Percentiles rank a stretch among this genome's conserved stretches.
phyloP scores from a whole-genome alignment of 306 rosid species.

The Bauhinia variegata region DNA sequence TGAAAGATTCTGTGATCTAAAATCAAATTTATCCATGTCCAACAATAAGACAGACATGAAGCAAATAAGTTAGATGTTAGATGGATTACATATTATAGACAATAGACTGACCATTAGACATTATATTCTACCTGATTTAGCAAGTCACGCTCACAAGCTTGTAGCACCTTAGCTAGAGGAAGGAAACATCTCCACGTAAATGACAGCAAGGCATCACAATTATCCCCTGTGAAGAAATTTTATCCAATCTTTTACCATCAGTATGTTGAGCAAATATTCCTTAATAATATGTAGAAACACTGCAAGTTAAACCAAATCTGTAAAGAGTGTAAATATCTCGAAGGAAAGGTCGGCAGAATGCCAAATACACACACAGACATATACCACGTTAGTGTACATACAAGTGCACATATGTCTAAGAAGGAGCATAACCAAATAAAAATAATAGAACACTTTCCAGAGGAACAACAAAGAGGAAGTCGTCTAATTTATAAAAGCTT shows the following conservation, averaged over 20 bases:
- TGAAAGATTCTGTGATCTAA: constrained; percentile 66
- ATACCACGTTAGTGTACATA: not conserved
- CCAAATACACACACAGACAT: no score
- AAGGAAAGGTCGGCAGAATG: not conserved
- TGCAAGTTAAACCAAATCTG: not conserved
- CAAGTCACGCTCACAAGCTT: constrained; percentile 52
- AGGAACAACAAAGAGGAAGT: not conserved
- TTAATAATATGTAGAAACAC: not conserved
- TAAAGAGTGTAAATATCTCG: not conserved
- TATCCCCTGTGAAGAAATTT: constrained; percentile 49
- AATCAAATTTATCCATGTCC: constrained; percentile 35
- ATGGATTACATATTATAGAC: constrained; percentile 22
- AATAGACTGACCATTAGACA: constrained; percentile 17
- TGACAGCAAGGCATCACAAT: constrained; percentile 45
- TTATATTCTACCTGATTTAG: constrained; percentile 64
- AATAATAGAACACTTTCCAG: not conserved
- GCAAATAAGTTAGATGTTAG: constrained; percentile 17
- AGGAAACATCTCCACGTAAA: constrained; percentile 71
- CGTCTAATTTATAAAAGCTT: not conserved
- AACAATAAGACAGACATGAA: constrained; percentile 22
- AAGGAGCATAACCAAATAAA: not conserved
- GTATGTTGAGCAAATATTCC: constrained; percentile 2
- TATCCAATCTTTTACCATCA: not conserved
- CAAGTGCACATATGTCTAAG: not conserved
- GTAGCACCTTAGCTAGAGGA: constrained; percentile 61